phyloP scores from a whole-genome alignment of 768 basidiomycete species.

The Mycena capillaripes region DNA sequence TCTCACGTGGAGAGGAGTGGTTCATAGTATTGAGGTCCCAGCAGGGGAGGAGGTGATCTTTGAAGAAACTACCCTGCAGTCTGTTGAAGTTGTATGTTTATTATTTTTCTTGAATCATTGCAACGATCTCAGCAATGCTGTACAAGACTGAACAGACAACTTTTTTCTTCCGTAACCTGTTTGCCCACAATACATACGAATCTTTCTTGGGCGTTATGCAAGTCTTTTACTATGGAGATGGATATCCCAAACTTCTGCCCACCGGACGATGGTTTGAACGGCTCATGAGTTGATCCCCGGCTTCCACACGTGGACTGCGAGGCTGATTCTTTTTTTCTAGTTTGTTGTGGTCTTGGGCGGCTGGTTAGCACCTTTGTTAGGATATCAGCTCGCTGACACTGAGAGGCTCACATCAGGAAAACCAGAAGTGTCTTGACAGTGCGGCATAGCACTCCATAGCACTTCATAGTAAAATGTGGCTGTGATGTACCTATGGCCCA shows the following conservation, averaged over 20 bases:
- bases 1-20: too few species aligned
- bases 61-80: background rate
- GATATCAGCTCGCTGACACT: too few species aligned
- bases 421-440: too few species aligned
- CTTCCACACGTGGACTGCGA: background rate
- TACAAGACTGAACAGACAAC: background rate
- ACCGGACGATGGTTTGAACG: background rate
- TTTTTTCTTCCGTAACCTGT: background rate
- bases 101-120: background rate
- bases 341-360: background rate
- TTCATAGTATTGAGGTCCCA: too few species aligned
- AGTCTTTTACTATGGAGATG: background rate
- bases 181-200: background rate
- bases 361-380: too few species aligned
- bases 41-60: constrained; percentile 1
- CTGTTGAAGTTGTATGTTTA: background rate
- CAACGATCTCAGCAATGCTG: background rate
- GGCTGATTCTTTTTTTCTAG: background rate
- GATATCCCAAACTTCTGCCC: background rate
- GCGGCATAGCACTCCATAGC: too few species aligned
- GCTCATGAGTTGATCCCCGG: background rate
- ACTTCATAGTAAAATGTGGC: too few species aligned
- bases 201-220: background rate
- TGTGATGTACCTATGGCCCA: too few species aligned
- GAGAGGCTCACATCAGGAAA: too few species aligned